Evolutionary conservation across 768 basidiomycete genomes (phyloP).

Genomic region (Asterophora lycoperdoides): DNA sequence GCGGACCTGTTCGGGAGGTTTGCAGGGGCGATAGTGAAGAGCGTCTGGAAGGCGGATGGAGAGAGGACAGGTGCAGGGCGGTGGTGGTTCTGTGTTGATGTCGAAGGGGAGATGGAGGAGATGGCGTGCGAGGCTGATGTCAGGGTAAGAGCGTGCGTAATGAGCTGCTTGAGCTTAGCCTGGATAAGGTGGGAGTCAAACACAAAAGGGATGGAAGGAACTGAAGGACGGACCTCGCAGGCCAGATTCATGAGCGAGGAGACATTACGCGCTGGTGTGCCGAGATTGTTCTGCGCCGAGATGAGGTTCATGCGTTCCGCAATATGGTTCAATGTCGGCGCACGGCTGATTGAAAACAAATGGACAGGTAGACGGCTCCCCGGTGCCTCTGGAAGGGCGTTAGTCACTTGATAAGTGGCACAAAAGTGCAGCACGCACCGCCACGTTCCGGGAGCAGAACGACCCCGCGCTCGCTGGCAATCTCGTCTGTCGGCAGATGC

Average conservation of each 20-base stretch:
- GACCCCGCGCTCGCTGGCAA: slow-evolving; percentile 66
- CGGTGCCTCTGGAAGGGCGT: slow-evolving; percentile 47
- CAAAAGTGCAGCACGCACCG: slow-evolving; percentile 36
- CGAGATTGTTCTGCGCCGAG: slow-evolving; percentile 71
- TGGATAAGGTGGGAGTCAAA: slow-evolving; percentile 21
- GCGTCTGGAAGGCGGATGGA: slow-evolving; percentile 66
- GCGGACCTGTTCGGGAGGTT: slow-evolving; percentile 78
- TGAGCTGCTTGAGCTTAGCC: slow-evolving; percentile 82
- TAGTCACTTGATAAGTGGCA: background rate
- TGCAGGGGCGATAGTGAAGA: slow-evolving; percentile 73
- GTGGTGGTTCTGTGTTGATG: slow-evolving; percentile 30
- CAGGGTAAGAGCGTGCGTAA: slow-evolving; percentile 73
- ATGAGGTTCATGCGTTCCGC: slow-evolving; percentile 78
- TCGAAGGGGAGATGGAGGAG: slow-evolving; percentile 67
- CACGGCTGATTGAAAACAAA: slow-evolving; percentile 68
- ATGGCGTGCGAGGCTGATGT: slow-evolving; percentile 75
- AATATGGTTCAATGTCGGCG: slow-evolving; percentile 72
- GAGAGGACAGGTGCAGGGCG: slow-evolving; percentile 50
- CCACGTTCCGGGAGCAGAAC: slow-evolving; percentile 60
- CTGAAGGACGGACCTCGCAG: slow-evolving; percentile 55
- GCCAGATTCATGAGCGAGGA: slow-evolving; percentile 71
- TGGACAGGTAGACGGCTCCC: slow-evolving; percentile 70
- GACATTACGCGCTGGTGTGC: slow-evolving; percentile 56
- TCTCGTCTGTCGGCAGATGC: slow-evolving; percentile 57
- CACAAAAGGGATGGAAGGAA: background rate